Evolutionary conservation across 139 green algal species (phyloP).

Genomic region (Coelastrella sp.): DNA sequence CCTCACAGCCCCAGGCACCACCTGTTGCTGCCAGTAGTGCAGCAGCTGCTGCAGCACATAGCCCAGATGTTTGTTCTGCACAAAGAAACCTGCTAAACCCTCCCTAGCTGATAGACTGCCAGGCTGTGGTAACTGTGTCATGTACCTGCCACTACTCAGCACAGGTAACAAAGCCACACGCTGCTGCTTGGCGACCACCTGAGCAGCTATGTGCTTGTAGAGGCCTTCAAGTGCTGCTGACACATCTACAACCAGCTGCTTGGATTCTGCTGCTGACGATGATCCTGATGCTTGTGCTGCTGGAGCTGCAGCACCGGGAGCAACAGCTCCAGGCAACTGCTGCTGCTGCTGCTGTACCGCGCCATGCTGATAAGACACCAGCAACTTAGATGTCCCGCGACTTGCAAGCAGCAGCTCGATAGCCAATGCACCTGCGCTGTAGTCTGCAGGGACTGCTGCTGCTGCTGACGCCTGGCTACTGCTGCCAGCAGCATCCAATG

Average conservation of each 20-base stretch:
- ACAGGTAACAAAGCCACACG: not conserved
- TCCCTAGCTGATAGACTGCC: not conserved
- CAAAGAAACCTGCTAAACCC: conserved; percentile 20
- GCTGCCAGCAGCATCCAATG: not conserved
- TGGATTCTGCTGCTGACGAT: too few relatives aligned
- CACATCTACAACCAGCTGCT: not conserved
- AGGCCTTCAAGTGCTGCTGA: not conserved
- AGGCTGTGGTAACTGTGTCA: not conserved
- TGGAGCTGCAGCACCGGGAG: not conserved
- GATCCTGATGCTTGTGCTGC: not conserved
- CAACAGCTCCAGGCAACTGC: not conserved
- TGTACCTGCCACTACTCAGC: not conserved
- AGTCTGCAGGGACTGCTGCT: conserved; percentile 1
- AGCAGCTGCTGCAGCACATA: conserved; percentile 34
- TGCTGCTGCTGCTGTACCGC: conserved; percentile 1
- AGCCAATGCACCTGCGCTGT: not conserved
- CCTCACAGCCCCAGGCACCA: not conserved
- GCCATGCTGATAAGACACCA: not conserved
- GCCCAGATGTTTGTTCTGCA: conserved; percentile 29
- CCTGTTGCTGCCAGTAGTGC: conserved; percentile 38
- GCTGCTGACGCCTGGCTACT: not conserved
- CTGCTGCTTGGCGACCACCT: not conserved
- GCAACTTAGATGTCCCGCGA: not conserved
- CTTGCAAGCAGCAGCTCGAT: conserved; percentile 6
- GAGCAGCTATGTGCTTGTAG: not conserved